Conservation (phyloP, 2,329 filamentous ascomycete genomes). For the Ploettnerulaceae sp. region DNA sequence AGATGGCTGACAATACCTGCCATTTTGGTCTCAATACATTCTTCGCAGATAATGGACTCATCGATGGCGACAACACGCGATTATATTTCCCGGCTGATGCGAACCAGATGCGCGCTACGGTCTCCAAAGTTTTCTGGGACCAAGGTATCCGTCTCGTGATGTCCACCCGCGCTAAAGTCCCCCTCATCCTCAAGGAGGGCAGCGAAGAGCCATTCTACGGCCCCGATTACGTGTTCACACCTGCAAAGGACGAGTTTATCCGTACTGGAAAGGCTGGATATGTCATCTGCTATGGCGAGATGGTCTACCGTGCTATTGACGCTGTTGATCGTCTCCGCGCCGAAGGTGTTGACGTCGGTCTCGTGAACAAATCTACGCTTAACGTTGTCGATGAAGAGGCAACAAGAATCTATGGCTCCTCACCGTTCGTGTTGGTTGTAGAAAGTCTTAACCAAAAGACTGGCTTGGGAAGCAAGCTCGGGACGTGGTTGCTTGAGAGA, state of each 20-base stretch:
- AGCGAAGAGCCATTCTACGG: slow-evolving; percentile 36
- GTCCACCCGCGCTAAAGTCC: slow-evolving; percentile 38
- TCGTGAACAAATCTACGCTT: slow-evolving; percentile 38
- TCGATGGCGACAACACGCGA: slow-evolving; percentile 35
- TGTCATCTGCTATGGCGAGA: slow-evolving; percentile 37
- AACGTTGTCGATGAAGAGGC: slow-evolving; percentile 38
- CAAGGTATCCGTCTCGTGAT: slow-evolving; percentile 37
- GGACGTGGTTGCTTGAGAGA: slow-evolving; percentile 36
- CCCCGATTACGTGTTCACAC: slow-evolving; percentile 35
- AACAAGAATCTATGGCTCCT: slow-evolving; percentile 35
- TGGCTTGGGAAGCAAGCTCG: slow-evolving; percentile 36
- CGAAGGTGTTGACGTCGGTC: slow-evolving; percentile 36
- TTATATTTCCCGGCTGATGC: slow-evolving; percentile 39
- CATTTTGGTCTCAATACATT: slow-evolving; percentile 40
- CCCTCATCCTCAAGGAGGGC: slow-evolving; percentile 37
- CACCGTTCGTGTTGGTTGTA: slow-evolving; percentile 36
- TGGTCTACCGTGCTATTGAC: slow-evolving; percentile 39
- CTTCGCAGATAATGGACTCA: slow-evolving; percentile 38
- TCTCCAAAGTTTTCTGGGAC: slow-evolving; percentile 37
- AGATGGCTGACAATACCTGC: slow-evolving; percentile 40
- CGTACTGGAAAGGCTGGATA: slow-evolving; percentile 37
- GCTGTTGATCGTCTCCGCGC: slow-evolving; percentile 36
- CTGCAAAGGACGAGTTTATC: slow-evolving; percentile 37
- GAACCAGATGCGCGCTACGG: slow-evolving; percentile 38
- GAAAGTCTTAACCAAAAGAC: slow-evolving; percentile 39